phyloP scores from a whole-genome alignment of 768 basidiomycete genomes.

The Leccinum longicurvipes region DNA sequence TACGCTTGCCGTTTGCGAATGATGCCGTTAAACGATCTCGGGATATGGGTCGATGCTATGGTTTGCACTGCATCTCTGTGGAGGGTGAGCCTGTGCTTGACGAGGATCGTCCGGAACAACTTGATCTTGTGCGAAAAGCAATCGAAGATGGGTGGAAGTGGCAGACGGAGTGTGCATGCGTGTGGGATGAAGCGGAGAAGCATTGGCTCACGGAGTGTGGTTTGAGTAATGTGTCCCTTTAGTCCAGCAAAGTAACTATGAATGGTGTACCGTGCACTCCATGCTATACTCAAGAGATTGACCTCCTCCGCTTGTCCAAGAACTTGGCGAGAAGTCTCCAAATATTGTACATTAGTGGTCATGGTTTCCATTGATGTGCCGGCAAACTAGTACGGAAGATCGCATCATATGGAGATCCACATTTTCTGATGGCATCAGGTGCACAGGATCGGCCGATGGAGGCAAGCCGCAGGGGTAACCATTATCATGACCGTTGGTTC shows the following conservation, averaged over 20 bases:
- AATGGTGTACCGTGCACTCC: too few species aligned
- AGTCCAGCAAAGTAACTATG: too few species aligned
- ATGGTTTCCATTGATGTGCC: neutral
- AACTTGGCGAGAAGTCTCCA: too few species aligned
- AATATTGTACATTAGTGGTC: neutral
- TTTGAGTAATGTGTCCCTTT: too few species aligned
- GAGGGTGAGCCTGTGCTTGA: neutral
- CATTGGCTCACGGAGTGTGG: conserved; percentile 6
- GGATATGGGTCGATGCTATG: conserved; percentile 24
- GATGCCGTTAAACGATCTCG: conserved; percentile 15
- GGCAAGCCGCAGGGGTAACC: neutral
- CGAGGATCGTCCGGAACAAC: conserved; percentile 2
- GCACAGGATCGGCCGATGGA: neutral
- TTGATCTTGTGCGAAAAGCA: conserved; percentile 6
- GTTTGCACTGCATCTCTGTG: conserved; percentile 8
- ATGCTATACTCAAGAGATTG: too few species aligned
- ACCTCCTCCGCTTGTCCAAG: too few species aligned
- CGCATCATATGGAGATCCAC: neutral
- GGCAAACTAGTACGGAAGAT: neutral
- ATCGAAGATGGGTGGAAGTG: conserved; percentile 19
- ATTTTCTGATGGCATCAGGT: neutral
- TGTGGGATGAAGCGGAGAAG: conserved; percentile 12
- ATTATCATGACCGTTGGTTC: neutral
- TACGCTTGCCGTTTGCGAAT: conserved; percentile 32
- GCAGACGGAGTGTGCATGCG: conserved; percentile 9